A percentile compares a stretch with the other conserved stretches of the same genome.
phyloP scores from a whole-genome alignment of 73 alveolate species.

The Paramecium sonneborni region DNA sequence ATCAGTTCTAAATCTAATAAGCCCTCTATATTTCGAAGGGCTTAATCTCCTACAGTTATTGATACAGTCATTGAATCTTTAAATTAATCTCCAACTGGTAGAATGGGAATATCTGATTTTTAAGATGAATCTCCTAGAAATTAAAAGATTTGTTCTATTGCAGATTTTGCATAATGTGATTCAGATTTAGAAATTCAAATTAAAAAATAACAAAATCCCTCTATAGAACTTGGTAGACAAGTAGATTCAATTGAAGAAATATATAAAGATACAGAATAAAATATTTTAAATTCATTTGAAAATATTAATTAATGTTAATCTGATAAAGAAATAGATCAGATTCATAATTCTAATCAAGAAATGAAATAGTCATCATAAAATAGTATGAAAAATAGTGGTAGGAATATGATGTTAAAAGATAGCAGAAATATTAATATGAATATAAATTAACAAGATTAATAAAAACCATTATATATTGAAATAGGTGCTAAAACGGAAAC shows the following conservation, averaged over 20 bases:
- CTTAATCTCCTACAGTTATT: not conserved
- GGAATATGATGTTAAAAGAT: not conserved
- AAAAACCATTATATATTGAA: not conserved
- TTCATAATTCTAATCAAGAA: not conserved
- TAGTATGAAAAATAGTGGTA: not conserved
- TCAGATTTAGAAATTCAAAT: constrained; percentile 24
- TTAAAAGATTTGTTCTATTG: not conserved
- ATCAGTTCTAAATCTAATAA: not conserved
- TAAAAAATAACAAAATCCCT: not conserved
- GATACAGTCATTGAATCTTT: not conserved
- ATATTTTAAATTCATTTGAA: not conserved
- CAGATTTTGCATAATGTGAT: constrained; percentile 26
- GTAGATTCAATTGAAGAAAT: constrained; percentile 40
- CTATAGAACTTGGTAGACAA: not conserved
- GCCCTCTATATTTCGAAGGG: not conserved
- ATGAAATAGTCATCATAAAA: not conserved
- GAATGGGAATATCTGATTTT: not conserved
- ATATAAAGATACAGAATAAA: not conserved
- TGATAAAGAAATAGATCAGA: not conserved
- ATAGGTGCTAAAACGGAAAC: not conserved
- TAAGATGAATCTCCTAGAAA: not conserved
- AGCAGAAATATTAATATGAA: not conserved
- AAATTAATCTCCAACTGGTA: not conserved
- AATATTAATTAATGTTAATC: not conserved
- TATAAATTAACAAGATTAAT: not conserved